A percentile compares a stretch with the other conserved stretches of the same genome.
phyloP scores from a whole-genome alignment of 495 filamentous ascomycete species.

The Hyaloscypha hepaticicola region DNA sequence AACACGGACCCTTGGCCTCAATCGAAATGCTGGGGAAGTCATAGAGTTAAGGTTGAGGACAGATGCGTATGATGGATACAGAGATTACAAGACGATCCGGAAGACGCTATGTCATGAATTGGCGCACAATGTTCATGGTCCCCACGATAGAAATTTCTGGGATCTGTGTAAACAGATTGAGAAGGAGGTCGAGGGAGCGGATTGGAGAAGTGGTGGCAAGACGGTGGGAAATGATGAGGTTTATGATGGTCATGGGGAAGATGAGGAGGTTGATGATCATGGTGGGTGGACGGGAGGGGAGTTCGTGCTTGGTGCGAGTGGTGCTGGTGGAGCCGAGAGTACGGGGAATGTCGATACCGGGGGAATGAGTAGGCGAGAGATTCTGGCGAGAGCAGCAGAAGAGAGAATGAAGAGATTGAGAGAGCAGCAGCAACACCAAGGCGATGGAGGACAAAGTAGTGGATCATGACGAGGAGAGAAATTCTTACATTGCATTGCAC shows the following conservation, averaged over 20 bases:
- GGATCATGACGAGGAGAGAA: constrained; percentile 19
- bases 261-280: constrained; percentile 67
- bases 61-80: constrained; percentile 90
- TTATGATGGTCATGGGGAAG: constrained; percentile 56
- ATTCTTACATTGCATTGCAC: neutral
- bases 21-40: constrained; percentile 83
- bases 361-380: constrained; percentile 60
- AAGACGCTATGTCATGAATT: constrained; percentile 95
- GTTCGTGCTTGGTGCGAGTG: constrained; percentile 71
- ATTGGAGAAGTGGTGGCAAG: constrained; percentile 70
- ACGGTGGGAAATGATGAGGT: constrained; percentile 65
- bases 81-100: constrained; percentile 86
- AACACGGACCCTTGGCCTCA: constrained; percentile 79
- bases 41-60: constrained; percentile 90
- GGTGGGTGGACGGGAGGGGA: constrained; percentile 86
- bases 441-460: constrained; percentile 11
- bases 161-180: constrained; percentile 81
- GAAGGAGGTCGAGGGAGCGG: constrained; percentile 73
- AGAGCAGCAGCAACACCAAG: constrained; percentile 29
- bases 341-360: constrained; percentile 32
- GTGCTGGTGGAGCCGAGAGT: constrained; percentile 33
- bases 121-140: constrained; percentile 81
- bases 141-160: constrained; percentile 89
- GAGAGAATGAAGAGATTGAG: constrained; percentile 61
- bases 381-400: constrained; percentile 73